Percentiles rank a stretch among this genome's conserved stretches.
Conservation (phyloP, 306 rosid genomes). For the Rosa lucieae region DNA sequence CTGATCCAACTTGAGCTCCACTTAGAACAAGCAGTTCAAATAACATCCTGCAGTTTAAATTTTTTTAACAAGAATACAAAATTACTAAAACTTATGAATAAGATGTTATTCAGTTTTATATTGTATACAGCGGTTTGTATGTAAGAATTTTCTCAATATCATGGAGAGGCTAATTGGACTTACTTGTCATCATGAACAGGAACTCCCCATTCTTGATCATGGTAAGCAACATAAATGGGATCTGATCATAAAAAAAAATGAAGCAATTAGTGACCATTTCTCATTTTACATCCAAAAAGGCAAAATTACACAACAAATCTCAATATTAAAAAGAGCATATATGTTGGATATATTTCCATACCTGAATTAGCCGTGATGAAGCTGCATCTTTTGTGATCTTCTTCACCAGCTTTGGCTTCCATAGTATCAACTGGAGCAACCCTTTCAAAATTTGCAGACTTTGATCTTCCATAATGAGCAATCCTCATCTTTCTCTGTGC, state of each 20-base stretch:
- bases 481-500: slow-evolving; percentile 88
- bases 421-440: slow-evolving; percentile 45
- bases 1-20: slow-evolving; percentile 98
- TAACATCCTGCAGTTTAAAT: slow-evolving; percentile 52
- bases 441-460: slow-evolving; percentile 79
- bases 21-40: slow-evolving; percentile 84
- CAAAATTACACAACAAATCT: not conserved
- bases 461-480: slow-evolving; percentile 98
- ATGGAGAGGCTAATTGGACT: slow-evolving; percentile 28
- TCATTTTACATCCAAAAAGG: not conserved
- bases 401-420: slow-evolving; percentile 41
- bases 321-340: not conserved
- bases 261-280: slow-evolving; percentile 3
- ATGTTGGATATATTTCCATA: slow-evolving; percentile 14
- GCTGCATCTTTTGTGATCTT: slow-evolving; percentile 78
- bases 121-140: not conserved
- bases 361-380: slow-evolving; percentile 93
- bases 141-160: not conserved
- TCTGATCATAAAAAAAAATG: slow-evolving; percentile 31
- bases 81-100: not conserved
- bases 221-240: slow-evolving; percentile 95
- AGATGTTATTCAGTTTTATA: not conserved
- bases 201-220: slow-evolving; percentile 99
- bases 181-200: slow-evolving; percentile 98
- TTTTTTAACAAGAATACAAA: not conserved